A percentile compares a stretch with the other conserved stretches of the same genome.
Evolutionary conservation across 2,329 filamentous ascomycete species (phyloP).

Genomic region (Calonectria pseudoturangicola): DNA sequence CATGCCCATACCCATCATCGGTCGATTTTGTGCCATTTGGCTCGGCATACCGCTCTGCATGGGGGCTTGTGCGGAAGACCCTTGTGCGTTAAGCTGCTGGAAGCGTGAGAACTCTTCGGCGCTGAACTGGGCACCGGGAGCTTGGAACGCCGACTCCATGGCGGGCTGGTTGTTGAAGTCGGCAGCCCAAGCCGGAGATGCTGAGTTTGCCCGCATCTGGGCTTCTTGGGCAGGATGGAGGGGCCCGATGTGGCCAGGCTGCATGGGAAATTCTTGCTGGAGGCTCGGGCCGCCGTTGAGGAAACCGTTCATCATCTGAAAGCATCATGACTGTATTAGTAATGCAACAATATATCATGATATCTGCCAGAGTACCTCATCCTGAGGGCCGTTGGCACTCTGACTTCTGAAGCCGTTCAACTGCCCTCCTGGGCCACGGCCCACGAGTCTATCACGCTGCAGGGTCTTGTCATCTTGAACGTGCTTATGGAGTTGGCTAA

Average conservation of each 20-base stretch:
- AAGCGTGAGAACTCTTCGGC: slow-evolving; percentile 92
- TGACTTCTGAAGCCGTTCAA: slow-evolving; percentile 86
- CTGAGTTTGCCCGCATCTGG: slow-evolving; percentile 72
- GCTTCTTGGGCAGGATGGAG: slow-evolving; percentile 70
- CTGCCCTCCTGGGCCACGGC: slow-evolving; percentile 81
- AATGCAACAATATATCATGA: slow-evolving; percentile 45
- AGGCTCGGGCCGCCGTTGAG: slow-evolving; percentile 84
- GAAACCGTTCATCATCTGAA: slow-evolving; percentile 94
- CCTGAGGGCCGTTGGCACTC: slow-evolving; percentile 81
- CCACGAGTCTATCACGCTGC: slow-evolving; percentile 91
- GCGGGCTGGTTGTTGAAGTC: slow-evolving; percentile 76
- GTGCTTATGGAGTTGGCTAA: slow-evolving; percentile 98
- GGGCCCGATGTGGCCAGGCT: slow-evolving; percentile 66
- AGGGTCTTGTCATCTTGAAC: slow-evolving; percentile 96
- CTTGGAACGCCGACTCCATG: slow-evolving; percentile 83
- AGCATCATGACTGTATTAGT: slow-evolving; percentile 53
- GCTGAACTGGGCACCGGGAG: slow-evolving; percentile 78
- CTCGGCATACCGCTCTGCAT: slow-evolving; percentile 74
- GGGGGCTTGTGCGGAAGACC: slow-evolving; percentile 70
- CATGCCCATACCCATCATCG: slow-evolving; percentile 75
- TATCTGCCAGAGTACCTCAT: slow-evolving; percentile 74
- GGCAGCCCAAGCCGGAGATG: slow-evolving; percentile 73
- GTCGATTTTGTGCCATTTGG: slow-evolving; percentile 72
- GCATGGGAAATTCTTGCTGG: slow-evolving; percentile 73
- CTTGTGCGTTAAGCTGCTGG: slow-evolving; percentile 81